phyloP scores from a whole-genome alignment of 2,329 filamentous ascomycete species.

The Neurospora sp. region DNA sequence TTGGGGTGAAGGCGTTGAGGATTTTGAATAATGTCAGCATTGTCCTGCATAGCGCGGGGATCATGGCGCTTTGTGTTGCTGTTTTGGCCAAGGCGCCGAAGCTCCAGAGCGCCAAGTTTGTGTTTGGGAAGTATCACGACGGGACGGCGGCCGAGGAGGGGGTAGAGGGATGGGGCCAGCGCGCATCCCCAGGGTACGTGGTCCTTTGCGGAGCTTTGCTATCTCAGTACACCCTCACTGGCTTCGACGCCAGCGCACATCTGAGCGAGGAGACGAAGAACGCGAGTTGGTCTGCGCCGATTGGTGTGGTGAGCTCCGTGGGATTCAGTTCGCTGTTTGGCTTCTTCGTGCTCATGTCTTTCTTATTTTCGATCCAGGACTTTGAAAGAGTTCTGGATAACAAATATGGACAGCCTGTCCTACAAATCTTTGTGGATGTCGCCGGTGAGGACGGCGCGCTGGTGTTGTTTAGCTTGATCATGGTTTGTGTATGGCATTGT shows the following conservation, averaged over 20 bases:
- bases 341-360: constrained; percentile 47
- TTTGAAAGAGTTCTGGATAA: constrained; percentile 37
- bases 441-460: constrained; percentile 46
- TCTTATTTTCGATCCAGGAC: constrained; percentile 50
- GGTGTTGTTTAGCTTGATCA: constrained; percentile 43
- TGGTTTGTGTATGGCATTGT: constrained; percentile 51
- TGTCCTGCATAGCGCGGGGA: constrained; percentile 41
- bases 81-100: constrained; percentile 47
- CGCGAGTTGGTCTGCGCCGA: constrained; percentile 45
- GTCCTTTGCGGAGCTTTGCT: constrained; percentile 43
- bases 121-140: constrained; percentile 34
- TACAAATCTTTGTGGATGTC: constrained; percentile 48
- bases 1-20: constrained; percentile 44
- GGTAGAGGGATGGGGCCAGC: constrained; percentile 37
- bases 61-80: constrained; percentile 42
- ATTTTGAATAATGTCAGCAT: constrained; percentile 49
- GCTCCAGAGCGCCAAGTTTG: constrained; percentile 43
- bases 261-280: constrained; percentile 47
- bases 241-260: constrained; percentile 41
- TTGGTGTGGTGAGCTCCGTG: constrained; percentile 47
- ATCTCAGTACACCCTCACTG: constrained; percentile 35
- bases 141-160: constrained; percentile 34
- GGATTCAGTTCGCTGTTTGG: constrained; percentile 46
- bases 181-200: constrained; percentile 44
- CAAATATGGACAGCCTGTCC: constrained; percentile 39